Percentiles rank a stretch among this genome's conserved stretches.
phyloP scores from a whole-genome alignment of 192 early-diverging fungal species.

The Backusella tuberculispora region DNA sequence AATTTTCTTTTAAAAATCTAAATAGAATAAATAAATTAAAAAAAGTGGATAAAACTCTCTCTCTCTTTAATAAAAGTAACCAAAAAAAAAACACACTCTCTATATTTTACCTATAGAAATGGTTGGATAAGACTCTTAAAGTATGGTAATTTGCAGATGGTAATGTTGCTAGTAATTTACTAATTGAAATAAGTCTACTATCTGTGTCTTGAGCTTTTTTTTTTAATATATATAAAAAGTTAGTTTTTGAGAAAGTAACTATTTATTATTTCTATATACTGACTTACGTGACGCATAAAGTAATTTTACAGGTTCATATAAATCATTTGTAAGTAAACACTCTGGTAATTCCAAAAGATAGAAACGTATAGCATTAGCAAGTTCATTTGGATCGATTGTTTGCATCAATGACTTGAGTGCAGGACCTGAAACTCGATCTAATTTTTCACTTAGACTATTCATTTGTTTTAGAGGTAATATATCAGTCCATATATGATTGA shows the following conservation, averaged over 20 bases:
- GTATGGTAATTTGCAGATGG: constrained; percentile 52
- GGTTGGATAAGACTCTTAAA: constrained; percentile 41
- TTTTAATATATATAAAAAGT: too few species aligned
- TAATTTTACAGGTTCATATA: constrained; percentile 69
- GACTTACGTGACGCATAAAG: constrained; percentile 60
- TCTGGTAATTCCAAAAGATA: constrained; percentile 74
- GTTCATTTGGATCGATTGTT: constrained; percentile 56
- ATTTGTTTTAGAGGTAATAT: constrained; percentile 55
- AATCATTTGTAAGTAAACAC: constrained; percentile 67
- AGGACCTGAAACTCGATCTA: constrained; percentile 57
- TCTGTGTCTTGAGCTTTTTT: not conserved
- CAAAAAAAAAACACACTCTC: not conserved
- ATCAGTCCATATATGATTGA: constrained; percentile 62
- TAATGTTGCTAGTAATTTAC: constrained; percentile 49
- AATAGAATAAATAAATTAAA: not conserved
- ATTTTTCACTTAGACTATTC: constrained; percentile 62
- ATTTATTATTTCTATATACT: too few species aligned
- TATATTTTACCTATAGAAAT: constrained; percentile 26
- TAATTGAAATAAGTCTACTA: constrained; percentile 44
- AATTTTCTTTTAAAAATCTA: not conserved
- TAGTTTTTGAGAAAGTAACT: not conserved
- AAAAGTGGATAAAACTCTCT: not conserved
- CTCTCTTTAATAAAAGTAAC: not conserved
- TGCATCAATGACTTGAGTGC: constrained; percentile 58
- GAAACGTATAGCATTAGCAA: constrained; percentile 63